Conservation (phyloP, 139 green algal genomes). For the Volvox africanus region DNA sequence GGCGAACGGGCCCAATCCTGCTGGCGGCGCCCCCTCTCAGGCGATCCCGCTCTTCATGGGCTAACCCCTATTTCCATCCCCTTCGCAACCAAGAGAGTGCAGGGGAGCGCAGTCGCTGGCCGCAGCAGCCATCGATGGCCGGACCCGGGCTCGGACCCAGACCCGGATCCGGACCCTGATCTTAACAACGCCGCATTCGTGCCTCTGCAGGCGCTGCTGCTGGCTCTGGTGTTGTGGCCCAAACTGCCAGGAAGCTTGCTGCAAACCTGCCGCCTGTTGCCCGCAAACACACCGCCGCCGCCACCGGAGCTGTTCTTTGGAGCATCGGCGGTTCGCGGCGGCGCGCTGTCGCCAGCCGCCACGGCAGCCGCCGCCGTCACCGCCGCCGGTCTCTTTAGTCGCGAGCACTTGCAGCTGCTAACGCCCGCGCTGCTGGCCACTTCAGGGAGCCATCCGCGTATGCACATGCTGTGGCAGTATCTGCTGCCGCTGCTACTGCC, state of each 20-base stretch:
- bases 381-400: slow-evolving; percentile 66
- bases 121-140: too few relatives aligned
- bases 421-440: slow-evolving; percentile 62
- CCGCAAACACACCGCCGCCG: slow-evolving; percentile 45
- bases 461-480: slow-evolving; percentile 79
- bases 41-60: too few relatives aligned
- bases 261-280: slow-evolving; percentile 64
- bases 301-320: slow-evolving; percentile 48
- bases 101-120: too few relatives aligned
- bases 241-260: slow-evolving; percentile 61
- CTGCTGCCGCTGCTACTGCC: slow-evolving; percentile 82
- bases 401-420: slow-evolving; percentile 53
- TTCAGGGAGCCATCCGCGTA: slow-evolving; percentile 65
- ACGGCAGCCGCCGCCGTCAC: slow-evolving; percentile 46
- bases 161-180: too few relatives aligned
- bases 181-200: too few relatives aligned
- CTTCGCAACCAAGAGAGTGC: too few relatives aligned
- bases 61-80: too few relatives aligned
- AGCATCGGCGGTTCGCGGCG: background rate
- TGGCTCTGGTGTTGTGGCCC: slow-evolving; percentile 81
- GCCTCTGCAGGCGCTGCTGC: slow-evolving; percentile 65
- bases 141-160: too few relatives aligned
- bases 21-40: too few relatives aligned
- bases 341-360: slow-evolving; percentile 8
- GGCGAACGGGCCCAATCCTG: background rate